Percentiles rank a stretch among this genome's conserved stretches.
phyloP scores from a whole-genome alignment of 2,329 filamentous ascomycete species.

The Pseudocercospora ulei region DNA sequence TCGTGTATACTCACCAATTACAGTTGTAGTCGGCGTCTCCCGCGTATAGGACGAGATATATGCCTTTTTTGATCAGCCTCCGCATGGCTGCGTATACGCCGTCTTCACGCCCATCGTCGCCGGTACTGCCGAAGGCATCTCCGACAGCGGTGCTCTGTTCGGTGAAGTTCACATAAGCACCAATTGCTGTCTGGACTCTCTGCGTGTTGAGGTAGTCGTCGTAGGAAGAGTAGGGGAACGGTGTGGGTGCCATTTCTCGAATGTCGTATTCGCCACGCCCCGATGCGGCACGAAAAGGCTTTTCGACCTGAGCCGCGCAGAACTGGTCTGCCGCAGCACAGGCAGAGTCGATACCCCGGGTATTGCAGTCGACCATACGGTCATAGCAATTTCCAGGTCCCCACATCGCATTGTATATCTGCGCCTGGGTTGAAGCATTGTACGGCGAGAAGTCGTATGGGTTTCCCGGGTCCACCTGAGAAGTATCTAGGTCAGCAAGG shows the following conservation, averaged over 20 bases:
- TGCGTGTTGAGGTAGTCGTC: constrained; percentile 50
- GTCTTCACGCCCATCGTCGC: constrained; percentile 43
- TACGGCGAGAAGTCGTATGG: constrained; percentile 47
- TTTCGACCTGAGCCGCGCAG: constrained; percentile 48
- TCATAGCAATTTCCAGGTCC: constrained; percentile 53
- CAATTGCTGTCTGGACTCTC: constrained; percentile 49
- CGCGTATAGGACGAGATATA: constrained; percentile 39
- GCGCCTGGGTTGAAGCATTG: constrained; percentile 42
- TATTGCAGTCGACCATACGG: constrained; percentile 48
- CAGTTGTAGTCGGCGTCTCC: constrained; percentile 45
- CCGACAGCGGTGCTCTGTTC: constrained; percentile 38
- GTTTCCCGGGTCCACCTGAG: constrained; percentile 4
- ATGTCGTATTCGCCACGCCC: constrained; percentile 53
- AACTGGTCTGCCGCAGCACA: constrained; percentile 49
- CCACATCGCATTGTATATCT: constrained; percentile 53
- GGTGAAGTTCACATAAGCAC: constrained; percentile 52
- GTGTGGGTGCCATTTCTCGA: constrained; percentile 47
- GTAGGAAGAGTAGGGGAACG: constrained; percentile 47
- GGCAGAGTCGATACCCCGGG: constrained; percentile 42
- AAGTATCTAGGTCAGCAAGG: constrained; percentile 44
- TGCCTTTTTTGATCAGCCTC: constrained; percentile 35
- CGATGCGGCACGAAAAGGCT: constrained; percentile 44
- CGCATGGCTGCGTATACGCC: constrained; percentile 38
- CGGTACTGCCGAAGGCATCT: constrained; percentile 41
- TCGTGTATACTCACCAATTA: constrained; percentile 39